Percentiles rank a stretch among this genome's conserved stretches.
phyloP scores from a whole-genome alignment of 2,329 filamentous ascomycete genomes.

The Teratosphaeria gauchensis region DNA sequence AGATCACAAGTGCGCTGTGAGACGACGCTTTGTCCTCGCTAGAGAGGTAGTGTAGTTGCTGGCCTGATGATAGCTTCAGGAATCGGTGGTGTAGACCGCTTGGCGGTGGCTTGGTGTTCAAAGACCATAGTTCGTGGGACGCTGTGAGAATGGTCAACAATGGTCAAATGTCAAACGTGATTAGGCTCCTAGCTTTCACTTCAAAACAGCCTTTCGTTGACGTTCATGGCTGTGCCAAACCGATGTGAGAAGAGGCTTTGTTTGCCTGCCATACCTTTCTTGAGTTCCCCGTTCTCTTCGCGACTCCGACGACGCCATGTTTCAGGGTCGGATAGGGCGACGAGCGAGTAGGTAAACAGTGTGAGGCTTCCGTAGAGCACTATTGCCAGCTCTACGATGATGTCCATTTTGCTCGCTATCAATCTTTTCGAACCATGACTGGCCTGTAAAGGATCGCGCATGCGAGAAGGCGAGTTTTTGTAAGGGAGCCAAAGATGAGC shows the following conservation, averaged over 20 bases:
- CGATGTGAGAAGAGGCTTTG: background rate
- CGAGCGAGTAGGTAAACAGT: background rate
- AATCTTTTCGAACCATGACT: background rate
- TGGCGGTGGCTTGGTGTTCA: background rate
- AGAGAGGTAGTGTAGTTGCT: slow-evolving; percentile 46
- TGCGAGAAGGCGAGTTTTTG: too few species aligned
- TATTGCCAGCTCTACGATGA: background rate
- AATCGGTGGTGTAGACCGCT: slow-evolving; percentile 42
- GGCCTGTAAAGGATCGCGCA: too few species aligned
- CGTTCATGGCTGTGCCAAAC: background rate
- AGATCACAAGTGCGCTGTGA: slow-evolving; percentile 25
- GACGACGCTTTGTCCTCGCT: background rate
- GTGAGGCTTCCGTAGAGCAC: background rate
- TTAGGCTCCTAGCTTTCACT: background rate
- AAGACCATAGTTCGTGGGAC: slow-evolving; percentile 44
- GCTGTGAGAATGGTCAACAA: slow-evolving; percentile 27
- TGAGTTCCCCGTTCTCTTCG: background rate
- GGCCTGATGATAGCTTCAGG: slow-evolving; percentile 38
- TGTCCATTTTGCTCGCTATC: background rate
- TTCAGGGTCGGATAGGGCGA: background rate
- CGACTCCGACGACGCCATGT: background rate
- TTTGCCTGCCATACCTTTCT: background rate
- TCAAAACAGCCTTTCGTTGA: background rate
- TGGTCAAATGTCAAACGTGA: background rate
- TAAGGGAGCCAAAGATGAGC: too few species aligned